Evolutionary conservation across 163 green algal genomes (phyloP).

Genomic region (Volvox carteri): DNA sequence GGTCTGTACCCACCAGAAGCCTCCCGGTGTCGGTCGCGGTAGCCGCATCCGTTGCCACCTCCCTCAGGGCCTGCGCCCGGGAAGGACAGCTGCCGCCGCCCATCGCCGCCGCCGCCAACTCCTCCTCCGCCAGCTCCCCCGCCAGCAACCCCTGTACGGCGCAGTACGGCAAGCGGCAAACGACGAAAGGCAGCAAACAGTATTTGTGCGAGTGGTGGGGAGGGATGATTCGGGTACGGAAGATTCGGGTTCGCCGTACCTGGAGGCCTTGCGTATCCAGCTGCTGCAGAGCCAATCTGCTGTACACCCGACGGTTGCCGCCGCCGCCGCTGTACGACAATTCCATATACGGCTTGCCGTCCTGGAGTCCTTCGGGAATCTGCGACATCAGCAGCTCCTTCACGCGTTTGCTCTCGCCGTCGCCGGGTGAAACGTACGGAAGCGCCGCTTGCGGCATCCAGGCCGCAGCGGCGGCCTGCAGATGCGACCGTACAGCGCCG

Average conservation of each 20-base stretch:
- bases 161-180: too few species aligned
- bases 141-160: conserved; percentile 2
- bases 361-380: background rate
- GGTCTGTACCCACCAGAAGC: conserved; percentile 12
- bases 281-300: background rate
- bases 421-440: conserved; percentile 7
- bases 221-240: too few species aligned
- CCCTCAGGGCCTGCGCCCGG: background rate
- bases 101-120: background rate
- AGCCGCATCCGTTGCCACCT: conserved; percentile 28
- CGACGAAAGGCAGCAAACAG: too few species aligned
- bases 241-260: background rate
- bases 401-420: background rate
- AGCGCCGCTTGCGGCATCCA: conserved; percentile 43
- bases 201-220: too few species aligned
- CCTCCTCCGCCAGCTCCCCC: background rate
- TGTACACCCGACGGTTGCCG: conserved; percentile 55
- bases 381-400: conserved; percentile 20
- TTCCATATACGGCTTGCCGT: conserved; percentile 18
- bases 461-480: conserved; percentile 10
- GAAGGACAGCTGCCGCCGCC: background rate
- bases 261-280: background rate
- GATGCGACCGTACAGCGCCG: background rate
- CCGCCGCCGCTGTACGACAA: conserved; percentile 9
- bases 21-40: background rate